These are phyloP conservation scores for Populus davidiana DNA, from an alignment of 345 rosid genomes.

Conservation along the genomic window DNA sequence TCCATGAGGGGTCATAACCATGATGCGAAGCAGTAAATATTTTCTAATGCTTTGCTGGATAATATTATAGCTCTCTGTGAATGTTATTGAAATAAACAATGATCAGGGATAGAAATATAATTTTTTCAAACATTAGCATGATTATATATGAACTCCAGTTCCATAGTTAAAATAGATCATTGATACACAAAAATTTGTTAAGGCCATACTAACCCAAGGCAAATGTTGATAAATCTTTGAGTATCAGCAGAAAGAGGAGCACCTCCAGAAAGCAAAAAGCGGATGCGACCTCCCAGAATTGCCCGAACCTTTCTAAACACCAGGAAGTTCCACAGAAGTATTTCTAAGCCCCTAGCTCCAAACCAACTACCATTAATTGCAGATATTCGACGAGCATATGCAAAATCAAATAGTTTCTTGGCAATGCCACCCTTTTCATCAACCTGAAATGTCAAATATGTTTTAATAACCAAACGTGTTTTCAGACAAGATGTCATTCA, in stretches of 20 bases:
- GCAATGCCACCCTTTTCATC: conserved; percentile 79
- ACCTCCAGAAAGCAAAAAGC: conserved; percentile 96
- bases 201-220: conserved; percentile 71
- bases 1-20: neutral
- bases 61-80: neutral
- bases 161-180: neutral
- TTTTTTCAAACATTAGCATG: neutral
- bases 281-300: conserved; percentile 80
- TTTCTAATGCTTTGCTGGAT: neutral
- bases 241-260: conserved; percentile 96
- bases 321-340: conserved; percentile 74
- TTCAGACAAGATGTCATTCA: conserved; percentile 3
- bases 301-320: conserved; percentile 86
- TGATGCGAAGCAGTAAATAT: neutral
- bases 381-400: conserved; percentile 83
- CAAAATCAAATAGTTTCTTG: conserved; percentile 78
- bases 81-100: neutral
- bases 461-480: conserved; percentile 5
- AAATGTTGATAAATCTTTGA: conserved; percentile 98
- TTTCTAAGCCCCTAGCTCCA: conserved; percentile 94
- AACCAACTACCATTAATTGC: conserved; percentile 95
- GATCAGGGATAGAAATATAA: neutral
- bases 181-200: conserved; percentile 16
- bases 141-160: neutral
- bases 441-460: conserved; percentile 48